A percentile compares a stretch with the other conserved stretches of the same genome.
These are phyloP conservation scores for Ascochyta rabiei DNA, from an alignment of 2,329 filamentous ascomycete species.

Conservation along the genomic window DNA sequence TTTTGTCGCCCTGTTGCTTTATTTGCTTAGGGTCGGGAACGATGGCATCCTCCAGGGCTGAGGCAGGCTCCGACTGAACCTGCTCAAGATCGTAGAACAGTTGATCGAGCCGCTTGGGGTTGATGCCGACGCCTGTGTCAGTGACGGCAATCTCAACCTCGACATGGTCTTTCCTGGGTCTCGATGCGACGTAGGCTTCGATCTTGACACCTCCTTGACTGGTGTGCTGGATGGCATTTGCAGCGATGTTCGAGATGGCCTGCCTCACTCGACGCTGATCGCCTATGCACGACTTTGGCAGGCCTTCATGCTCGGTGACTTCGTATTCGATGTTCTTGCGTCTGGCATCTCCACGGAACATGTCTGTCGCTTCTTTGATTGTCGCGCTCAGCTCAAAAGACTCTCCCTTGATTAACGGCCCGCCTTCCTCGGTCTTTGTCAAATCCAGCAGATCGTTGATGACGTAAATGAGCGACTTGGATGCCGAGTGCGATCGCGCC, in stretches of 20 bases:
- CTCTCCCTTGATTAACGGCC: slow-evolving; percentile 79
- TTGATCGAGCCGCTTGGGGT: slow-evolving; percentile 60
- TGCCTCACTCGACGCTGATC: slow-evolving; percentile 83
- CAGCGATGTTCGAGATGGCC: slow-evolving; percentile 79
- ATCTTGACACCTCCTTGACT: slow-evolving; percentile 69
- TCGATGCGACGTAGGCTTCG: slow-evolving; percentile 66
- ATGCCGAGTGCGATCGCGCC: slow-evolving; percentile 83
- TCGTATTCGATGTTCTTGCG: slow-evolving; percentile 77
- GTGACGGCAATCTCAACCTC: slow-evolving; percentile 76
- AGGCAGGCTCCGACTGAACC: slow-evolving; percentile 56
- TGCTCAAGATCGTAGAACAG: slow-evolving; percentile 69
- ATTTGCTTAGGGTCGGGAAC: slow-evolving; percentile 40
- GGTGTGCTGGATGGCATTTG: slow-evolving; percentile 85
- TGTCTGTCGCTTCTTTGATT: slow-evolving; percentile 76
- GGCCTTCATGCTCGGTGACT: slow-evolving; percentile 68
- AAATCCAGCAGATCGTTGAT: slow-evolving; percentile 91
- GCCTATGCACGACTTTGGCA: slow-evolving; percentile 75
- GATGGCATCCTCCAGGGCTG: slow-evolving; percentile 40
- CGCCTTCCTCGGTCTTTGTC: slow-evolving; percentile 85
- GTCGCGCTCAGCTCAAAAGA: slow-evolving; percentile 74
- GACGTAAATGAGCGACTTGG: slow-evolving; percentile 89
- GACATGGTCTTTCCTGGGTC: slow-evolving; percentile 54
- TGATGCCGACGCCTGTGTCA: slow-evolving; percentile 75
- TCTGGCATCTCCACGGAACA: slow-evolving; percentile 74
- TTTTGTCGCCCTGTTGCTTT: slow-evolving; percentile 44